These are phyloP conservation scores for Danielozyma ontarioensis DNA, from an alignment of 805 yeast species.

Conservation along the genomic window DNA sequence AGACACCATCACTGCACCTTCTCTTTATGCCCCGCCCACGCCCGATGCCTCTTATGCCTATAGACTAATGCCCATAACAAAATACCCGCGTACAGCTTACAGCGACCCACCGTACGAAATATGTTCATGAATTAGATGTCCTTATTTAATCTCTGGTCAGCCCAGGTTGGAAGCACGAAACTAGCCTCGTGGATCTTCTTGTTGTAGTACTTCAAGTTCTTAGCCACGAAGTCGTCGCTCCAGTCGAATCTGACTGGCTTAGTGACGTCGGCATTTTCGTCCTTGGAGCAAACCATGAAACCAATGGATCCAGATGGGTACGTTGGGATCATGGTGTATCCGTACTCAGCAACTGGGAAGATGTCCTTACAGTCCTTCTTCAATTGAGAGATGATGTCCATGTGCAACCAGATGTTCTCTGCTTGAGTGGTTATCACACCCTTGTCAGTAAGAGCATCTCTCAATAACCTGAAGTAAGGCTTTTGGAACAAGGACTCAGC, in stretches of 20 bases:
- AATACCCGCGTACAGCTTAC: too few relatives aligned
- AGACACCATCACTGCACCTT: too few relatives aligned
- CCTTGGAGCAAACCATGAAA: constrained; percentile 93
- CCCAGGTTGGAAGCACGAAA: constrained; percentile 91
- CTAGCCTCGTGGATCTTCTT: constrained; percentile 81
- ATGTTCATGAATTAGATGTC: too few relatives aligned
- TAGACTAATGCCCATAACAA: too few relatives aligned
- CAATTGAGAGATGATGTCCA: constrained; percentile 76
- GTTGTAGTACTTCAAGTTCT: constrained; percentile 77
- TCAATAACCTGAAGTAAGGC: constrained; percentile 79
- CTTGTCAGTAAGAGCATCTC: constrained; percentile 83
- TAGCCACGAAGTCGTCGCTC: constrained; percentile 54
- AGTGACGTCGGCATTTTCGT: constrained; percentile 55
- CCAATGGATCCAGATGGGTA: constrained; percentile 97
- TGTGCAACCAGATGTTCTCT: constrained; percentile 90
- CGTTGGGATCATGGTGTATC: constrained; percentile 91
- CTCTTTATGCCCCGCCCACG: too few relatives aligned
- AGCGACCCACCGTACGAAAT: too few relatives aligned
- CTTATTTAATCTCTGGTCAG: constrained; percentile 44
- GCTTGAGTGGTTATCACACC: constrained; percentile 95
- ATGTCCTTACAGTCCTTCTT: constrained; percentile 77
- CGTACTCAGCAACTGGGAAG: constrained; percentile 89
- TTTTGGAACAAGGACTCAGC: constrained; percentile 92
- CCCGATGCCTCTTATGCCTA: too few relatives aligned
- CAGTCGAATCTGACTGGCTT: constrained; percentile 62